Evolutionary conservation across 164 flowering plant species (phyloP), one percentile per base, ranked within the genome.

Genomic region (Kingdonia uniflora): DNA sequence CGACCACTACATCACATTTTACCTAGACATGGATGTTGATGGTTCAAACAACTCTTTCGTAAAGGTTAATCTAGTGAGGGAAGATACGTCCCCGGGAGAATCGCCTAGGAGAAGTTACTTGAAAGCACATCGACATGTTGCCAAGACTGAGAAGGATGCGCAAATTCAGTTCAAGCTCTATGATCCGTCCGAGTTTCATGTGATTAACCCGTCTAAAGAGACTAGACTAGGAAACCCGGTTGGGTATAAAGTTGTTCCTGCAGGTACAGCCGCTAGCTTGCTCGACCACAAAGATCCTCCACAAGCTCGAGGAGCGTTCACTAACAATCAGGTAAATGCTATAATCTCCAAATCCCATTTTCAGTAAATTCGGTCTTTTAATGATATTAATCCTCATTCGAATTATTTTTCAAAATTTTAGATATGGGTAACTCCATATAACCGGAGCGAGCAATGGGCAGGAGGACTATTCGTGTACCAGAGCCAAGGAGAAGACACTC

Each of bases 21-120:
- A 80, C 61, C 79, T 92, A 0, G 98, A 92, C 72, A 80, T 92
- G 94, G 98, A 92, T 63, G 59, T 92, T 11, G 96, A 91, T 19
- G 84, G 79, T 56, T 24, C 82, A 0, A 72, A 91, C 14, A 85
- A 91, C 53, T 87, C 98, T 42, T 91, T 91, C 35, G 87, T 79
- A 1, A 75, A 84, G 25, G 90, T 91, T 11, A 58, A 92, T 17
- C 57, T 92, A 26, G 52, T 60, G 44, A 73, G 66, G 60, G 65
- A 79, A 29, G 48, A 71, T 15, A 71, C 80, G 12, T 42, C 73
- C 0, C 71, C 81, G 0, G 74, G 62, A 0, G 86, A 77, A 14
- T 71, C 94, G 5, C 87, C 87, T 0, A 73, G 97, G 52, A 78
- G 33, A 62, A 90, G 91, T 67, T 79, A 76, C 73, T 26, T 83